A percentile compares a stretch with the other conserved stretches of the same genome.
phyloP scores from a whole-genome alignment of 2,329 filamentous ascomycete genomes.

The Aspergillus sp. region DNA sequence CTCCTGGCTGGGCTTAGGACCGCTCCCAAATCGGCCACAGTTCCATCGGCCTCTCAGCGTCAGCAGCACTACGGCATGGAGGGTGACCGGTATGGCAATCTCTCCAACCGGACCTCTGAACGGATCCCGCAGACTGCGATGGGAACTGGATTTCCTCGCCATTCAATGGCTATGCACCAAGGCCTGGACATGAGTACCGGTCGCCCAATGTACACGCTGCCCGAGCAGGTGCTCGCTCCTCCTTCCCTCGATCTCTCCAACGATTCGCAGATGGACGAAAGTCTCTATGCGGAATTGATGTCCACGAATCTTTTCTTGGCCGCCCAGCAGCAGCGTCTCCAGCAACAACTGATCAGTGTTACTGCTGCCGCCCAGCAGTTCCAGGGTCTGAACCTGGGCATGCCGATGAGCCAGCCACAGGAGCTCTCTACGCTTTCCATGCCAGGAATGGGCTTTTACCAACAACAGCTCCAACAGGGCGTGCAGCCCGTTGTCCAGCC shows the following conservation, averaged over 20 bases:
- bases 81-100: constrained; percentile 47
- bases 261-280: constrained; percentile 77
- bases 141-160: constrained; percentile 52
- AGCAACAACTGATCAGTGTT: constrained; percentile 85
- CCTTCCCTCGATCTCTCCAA: constrained; percentile 71
- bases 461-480: constrained; percentile 66
- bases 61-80: constrained; percentile 53
- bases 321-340: constrained; percentile 90
- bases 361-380: constrained; percentile 82
- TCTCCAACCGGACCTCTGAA: constrained; percentile 43
- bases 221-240: constrained; percentile 73
- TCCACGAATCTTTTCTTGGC: constrained; percentile 89
- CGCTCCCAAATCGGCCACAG: constrained; percentile 80
- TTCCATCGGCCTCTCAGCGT: constrained; percentile 65
- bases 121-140: constrained; percentile 61
- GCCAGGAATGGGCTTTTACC: constrained; percentile 58
- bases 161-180: constrained; percentile 36
- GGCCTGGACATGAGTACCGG: constrained; percentile 42
- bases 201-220: constrained; percentile 63
- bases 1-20: constrained; percentile 90
- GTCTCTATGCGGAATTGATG: constrained; percentile 81
- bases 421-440: constrained; percentile 53
- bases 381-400: constrained; percentile 69
- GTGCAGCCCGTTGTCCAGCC: constrained; percentile 64
- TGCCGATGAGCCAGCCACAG: constrained; percentile 39